These are phyloP conservation scores for Apiotrichum siamense DNA, from an alignment of 1,284 basidiomycete species.

Conservation along the genomic window DNA sequence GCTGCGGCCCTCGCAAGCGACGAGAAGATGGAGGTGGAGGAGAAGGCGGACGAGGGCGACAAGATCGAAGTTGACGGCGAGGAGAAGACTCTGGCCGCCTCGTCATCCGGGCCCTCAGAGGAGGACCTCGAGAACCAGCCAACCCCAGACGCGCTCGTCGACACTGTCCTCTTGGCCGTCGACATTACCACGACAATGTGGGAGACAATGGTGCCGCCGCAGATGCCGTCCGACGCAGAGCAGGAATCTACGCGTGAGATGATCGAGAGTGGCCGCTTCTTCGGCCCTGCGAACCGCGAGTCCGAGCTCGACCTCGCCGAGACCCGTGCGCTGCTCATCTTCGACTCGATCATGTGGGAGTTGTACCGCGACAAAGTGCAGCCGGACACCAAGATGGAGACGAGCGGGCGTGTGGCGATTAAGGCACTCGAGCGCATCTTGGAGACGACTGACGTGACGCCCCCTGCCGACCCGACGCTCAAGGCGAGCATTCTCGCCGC, in stretches of 20 bases:
- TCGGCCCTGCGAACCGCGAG: conserved; percentile 27
- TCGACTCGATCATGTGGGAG: conserved; percentile 41
- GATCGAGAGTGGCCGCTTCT: conserved; percentile 25
- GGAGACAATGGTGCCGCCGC: conserved; percentile 24
- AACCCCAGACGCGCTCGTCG: conserved; percentile 37
- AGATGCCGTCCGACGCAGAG: conserved; percentile 27
- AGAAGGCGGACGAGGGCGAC: conserved; percentile 13
- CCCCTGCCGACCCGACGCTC: conserved; percentile 24
- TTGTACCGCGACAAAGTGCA: conserved; percentile 26
- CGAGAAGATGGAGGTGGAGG: conserved; percentile 16
- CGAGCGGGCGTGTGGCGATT: conserved; percentile 30
- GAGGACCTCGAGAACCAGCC: conserved; percentile 36
- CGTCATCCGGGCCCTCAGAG: neutral
- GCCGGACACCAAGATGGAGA: conserved; percentile 23
- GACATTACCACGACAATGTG: conserved; percentile 36
- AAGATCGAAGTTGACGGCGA: conserved; percentile 16
- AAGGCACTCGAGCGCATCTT: conserved; percentile 27
- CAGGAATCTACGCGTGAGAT: conserved; percentile 29
- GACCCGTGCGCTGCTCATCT: conserved; percentile 35
- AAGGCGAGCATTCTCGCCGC: conserved; percentile 35
- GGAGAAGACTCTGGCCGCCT: conserved; percentile 47
- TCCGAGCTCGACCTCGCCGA: conserved; percentile 40
- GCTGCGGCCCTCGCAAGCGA: conserved; percentile 10
- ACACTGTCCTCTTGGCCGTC: conserved; percentile 33
- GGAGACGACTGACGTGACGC: conserved; percentile 23